phyloP scores from a whole-genome alignment of 1,284 basidiomycete species.

The Marasmius tenuissimus region DNA sequence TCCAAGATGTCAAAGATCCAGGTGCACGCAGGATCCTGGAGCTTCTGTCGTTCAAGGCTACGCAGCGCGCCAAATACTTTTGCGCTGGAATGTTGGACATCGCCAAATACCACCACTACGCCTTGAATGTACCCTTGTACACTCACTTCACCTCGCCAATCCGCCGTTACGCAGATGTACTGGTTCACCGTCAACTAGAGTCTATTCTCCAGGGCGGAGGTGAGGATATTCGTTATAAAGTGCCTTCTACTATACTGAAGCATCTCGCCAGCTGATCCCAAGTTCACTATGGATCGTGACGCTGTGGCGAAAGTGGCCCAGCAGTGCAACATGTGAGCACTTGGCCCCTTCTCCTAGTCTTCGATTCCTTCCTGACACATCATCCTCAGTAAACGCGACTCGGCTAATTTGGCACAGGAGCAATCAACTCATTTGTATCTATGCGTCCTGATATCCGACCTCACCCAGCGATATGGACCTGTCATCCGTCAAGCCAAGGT shows the following conservation, averaged over 20 bases:
- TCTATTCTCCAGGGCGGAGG: constrained; percentile 77
- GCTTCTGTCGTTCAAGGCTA: constrained; percentile 85
- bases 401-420: constrained; percentile 90
- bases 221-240: constrained; percentile 30
- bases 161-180: constrained; percentile 90
- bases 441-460: constrained; percentile 89
- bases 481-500: constrained; percentile 93
- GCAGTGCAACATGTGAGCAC: constrained; percentile 88
- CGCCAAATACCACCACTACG: constrained; percentile 95
- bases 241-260: constrained; percentile 3
- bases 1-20: constrained; percentile 72
- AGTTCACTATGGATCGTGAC: constrained; percentile 96
- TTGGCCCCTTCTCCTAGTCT: background rate
- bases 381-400: constrained; percentile 77
- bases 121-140: constrained; percentile 90
- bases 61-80: constrained; percentile 95
- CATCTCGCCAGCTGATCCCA: constrained; percentile 57
- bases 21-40: constrained; percentile 76
- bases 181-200: constrained; percentile 97
- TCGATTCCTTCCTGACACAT: constrained; percentile 9
- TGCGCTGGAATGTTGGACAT: constrained; percentile 99
- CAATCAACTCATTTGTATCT: constrained; percentile 95
- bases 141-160: constrained; percentile 97
- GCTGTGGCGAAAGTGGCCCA: constrained; percentile 97
- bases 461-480: constrained; percentile 93